These are phyloP conservation scores for Didymellaceae sp. DNA, from an alignment of 2,329 filamentous ascomycete genomes.

Conservation along the genomic window DNA sequence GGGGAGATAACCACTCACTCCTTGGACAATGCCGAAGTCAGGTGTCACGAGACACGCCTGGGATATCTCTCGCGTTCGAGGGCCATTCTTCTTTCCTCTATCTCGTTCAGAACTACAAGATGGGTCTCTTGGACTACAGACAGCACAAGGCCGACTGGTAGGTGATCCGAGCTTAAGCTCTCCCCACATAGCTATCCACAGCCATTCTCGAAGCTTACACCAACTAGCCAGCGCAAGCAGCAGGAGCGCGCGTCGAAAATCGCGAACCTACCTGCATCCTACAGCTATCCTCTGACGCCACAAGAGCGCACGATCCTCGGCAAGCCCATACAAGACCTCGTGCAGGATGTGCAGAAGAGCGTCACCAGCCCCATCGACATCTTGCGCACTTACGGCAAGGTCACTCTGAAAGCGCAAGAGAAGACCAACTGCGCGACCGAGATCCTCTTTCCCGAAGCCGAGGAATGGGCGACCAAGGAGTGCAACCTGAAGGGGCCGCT, in stretches of 20 bases:
- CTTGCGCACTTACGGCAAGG: constrained; percentile 85
- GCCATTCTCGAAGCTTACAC: constrained; percentile 2
- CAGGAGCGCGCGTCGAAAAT: constrained; percentile 75
- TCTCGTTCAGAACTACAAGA: constrained; percentile 43
- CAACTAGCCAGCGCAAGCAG: constrained; percentile 76
- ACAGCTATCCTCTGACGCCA: constrained; percentile 69
- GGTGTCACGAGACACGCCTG: constrained; percentile 11
- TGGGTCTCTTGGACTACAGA: constrained; percentile 69
- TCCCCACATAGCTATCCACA: constrained; percentile 4
- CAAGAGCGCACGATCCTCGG: constrained; percentile 72
- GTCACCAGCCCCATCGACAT: constrained; percentile 71
- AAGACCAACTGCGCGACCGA: constrained; percentile 92
- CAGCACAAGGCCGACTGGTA: constrained; percentile 76
- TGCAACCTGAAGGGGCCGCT: constrained; percentile 80
- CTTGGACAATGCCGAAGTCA: constrained; percentile 22
- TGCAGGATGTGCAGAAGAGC: constrained; percentile 77
- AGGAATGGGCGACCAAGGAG: constrained; percentile 68
- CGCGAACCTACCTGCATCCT: constrained; percentile 67
- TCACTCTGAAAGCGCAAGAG: constrained; percentile 80
- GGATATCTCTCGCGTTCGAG: neutral
- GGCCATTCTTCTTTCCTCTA: constrained; percentile 4
- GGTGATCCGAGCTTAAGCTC: constrained; percentile 36
- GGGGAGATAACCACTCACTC: constrained; percentile 12
- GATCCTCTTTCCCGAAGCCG: constrained; percentile 78
- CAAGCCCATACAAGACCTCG: constrained; percentile 77